A percentile compares a stretch with the other conserved stretches of the same genome.
These are phyloP conservation scores for Tanozyma kutaoensis DNA, from an alignment of 805 yeast genomes.

Conservation along the genomic window DNA sequence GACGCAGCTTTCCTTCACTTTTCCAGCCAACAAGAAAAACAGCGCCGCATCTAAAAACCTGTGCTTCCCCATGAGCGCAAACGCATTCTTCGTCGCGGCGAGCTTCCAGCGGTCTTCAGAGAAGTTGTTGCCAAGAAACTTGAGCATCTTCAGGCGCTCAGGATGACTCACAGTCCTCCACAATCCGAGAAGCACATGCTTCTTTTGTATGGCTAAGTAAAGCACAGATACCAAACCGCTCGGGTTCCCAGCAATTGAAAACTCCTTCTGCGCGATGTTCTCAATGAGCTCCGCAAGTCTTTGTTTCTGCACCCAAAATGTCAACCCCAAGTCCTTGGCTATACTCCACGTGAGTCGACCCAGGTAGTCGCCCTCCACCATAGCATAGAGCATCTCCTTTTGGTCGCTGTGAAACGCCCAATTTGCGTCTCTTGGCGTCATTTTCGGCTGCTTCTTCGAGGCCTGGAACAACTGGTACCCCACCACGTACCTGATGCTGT, in stretches of 20 bases:
- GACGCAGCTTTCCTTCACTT: slow-evolving; percentile 64
- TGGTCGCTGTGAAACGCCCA: slow-evolving; percentile 85
- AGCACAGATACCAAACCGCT: slow-evolving; percentile 52
- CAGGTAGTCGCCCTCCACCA: slow-evolving; percentile 30
- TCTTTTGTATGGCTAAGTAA: slow-evolving; percentile 68
- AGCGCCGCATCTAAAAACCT: slow-evolving; percentile 79
- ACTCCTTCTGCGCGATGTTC: slow-evolving; percentile 58
- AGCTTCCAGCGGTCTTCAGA: slow-evolving; percentile 63
- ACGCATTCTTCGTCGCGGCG: slow-evolving; percentile 89
- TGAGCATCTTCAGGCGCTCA: slow-evolving; percentile 74
- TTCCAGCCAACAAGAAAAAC: slow-evolving; percentile 69
- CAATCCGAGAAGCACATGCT: slow-evolving; percentile 60
- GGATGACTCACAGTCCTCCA: slow-evolving; percentile 76
- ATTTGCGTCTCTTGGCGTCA: slow-evolving; percentile 68
- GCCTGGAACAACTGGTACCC: slow-evolving; percentile 56
- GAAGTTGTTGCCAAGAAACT: slow-evolving; percentile 68
- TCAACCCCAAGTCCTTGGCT: slow-evolving; percentile 47
- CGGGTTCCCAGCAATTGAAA: slow-evolving; percentile 55
- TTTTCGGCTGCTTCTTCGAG: slow-evolving; percentile 31
- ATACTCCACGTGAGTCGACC: slow-evolving; percentile 44
- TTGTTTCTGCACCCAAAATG: slow-evolving; percentile 47
- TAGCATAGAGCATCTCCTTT: slow-evolving; percentile 48
- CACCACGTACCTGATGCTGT: slow-evolving; percentile 59
- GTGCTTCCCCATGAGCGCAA: slow-evolving; percentile 79
- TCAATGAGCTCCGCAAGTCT: slow-evolving; percentile 37